phyloP scores from a whole-genome alignment of 164 flowering plant genomes.

The Tinospora cordifolia region DNA sequence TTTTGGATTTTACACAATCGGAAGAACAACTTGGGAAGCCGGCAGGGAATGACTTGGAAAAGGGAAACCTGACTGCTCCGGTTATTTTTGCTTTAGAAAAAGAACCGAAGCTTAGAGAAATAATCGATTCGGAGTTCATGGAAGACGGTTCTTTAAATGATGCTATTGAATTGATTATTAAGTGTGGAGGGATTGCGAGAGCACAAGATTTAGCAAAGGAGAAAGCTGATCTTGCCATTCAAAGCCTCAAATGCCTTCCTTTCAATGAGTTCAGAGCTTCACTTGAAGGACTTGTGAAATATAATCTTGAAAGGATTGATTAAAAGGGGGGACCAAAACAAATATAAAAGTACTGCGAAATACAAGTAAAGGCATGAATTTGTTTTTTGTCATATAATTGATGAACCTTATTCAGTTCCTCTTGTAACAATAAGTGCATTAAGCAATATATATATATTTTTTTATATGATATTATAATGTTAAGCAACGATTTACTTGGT shows the following conservation, averaged over 20 bases:
- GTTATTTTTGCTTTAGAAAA: conserved; percentile 81
- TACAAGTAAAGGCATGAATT: background rate
- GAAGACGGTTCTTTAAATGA: conserved; percentile 72
- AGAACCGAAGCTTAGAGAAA: conserved; percentile 64
- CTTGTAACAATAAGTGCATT: background rate
- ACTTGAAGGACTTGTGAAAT: conserved; percentile 70
- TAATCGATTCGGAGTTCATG: conserved; percentile 77
- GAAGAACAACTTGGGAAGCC: conserved; percentile 94
- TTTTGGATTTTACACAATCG: conserved; percentile 89
- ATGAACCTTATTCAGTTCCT: background rate
- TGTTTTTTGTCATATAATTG: background rate
- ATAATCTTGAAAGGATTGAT: conserved; percentile 67
- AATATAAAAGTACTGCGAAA: background rate
- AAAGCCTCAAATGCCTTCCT: conserved; percentile 71
- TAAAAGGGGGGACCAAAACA: conserved; percentile 15
- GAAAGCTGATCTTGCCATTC: conserved; percentile 68
- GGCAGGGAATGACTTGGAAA: conserved; percentile 72
- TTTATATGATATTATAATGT: too few species aligned
- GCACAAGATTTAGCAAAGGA: conserved; percentile 66
- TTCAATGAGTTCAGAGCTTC: conserved; percentile 46
- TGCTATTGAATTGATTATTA: conserved; percentile 54
- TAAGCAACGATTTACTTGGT: too few species aligned
- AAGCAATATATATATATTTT: too few species aligned
- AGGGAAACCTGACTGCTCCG: conserved; percentile 93
- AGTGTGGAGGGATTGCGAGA: conserved; percentile 64